Conservation (phyloP, 1,139 yeast genomes). For the Pichia sp. region DNA sequence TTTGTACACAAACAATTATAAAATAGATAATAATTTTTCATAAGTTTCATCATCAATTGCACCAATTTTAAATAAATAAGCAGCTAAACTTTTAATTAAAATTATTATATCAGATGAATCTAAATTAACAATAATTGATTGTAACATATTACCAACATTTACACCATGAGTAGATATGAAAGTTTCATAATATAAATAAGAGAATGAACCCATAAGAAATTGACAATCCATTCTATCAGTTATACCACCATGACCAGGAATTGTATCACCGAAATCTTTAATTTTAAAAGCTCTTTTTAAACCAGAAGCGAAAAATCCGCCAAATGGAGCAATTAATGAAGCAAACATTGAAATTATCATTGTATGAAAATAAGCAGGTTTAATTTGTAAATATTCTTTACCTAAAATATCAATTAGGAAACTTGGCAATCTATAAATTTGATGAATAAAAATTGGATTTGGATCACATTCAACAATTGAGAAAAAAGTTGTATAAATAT, state of each 20-base stretch:
- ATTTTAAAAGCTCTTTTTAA: slow-evolving; percentile 95
- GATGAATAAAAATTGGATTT: slow-evolving; percentile 82
- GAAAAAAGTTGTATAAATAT: slow-evolving; percentile 36
- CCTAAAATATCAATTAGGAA: slow-evolving; percentile 45
- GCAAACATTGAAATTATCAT: slow-evolving; percentile 88
- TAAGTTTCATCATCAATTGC: slow-evolving; percentile 35
- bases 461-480: slow-evolving; percentile 69
- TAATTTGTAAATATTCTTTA: slow-evolving; percentile 50
- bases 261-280: slow-evolving; percentile 87
- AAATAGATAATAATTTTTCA: slow-evolving; percentile 22
- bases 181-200: slow-evolving; percentile 87
- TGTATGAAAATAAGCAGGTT: slow-evolving; percentile 88
- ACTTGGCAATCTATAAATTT: slow-evolving; percentile 69
- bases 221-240: slow-evolving; percentile 98
- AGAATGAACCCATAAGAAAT: slow-evolving; percentile 93
- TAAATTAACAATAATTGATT: slow-evolving; percentile 68
- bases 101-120: slow-evolving; percentile 59
- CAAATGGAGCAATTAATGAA: slow-evolving; percentile 95
- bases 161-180: slow-evolving; percentile 72
- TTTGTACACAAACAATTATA: background rate
- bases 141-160: slow-evolving; percentile 67
- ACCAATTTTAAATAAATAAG: slow-evolving; percentile 56
- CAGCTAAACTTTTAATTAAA: slow-evolving; percentile 55
- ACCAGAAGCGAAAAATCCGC: slow-evolving; percentile 97
- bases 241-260: slow-evolving; percentile 98